Conservation (phyloP, 345 rosid species). For the Salix exigua region DNA sequence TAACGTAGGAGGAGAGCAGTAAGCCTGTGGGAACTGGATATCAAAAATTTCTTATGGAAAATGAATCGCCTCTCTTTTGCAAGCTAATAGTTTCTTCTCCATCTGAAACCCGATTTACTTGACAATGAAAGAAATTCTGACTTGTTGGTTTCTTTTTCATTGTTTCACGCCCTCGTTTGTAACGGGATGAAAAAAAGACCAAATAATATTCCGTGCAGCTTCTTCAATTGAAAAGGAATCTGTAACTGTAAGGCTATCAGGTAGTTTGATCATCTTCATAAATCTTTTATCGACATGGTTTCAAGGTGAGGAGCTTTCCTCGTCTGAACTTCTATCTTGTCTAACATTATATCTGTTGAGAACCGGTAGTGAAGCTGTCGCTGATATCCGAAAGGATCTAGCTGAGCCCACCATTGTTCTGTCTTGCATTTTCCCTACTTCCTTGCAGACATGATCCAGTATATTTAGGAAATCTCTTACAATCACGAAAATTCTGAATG, state of each 20-base stretch:
- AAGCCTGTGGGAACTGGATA: neutral
- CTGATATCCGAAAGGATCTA: constrained; percentile 77
- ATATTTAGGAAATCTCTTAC: constrained; percentile 79
- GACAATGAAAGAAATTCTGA: neutral
- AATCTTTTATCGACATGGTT: constrained; percentile 13
- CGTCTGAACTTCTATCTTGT: constrained; percentile 71
- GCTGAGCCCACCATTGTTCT: constrained; percentile 70
- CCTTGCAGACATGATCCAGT: constrained; percentile 92
- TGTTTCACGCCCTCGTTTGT: neutral
- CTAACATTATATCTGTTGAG: constrained; percentile 61
- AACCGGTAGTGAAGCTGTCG: constrained; percentile 75
- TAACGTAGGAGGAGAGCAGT: neutral
- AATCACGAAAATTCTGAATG: constrained; percentile 78
- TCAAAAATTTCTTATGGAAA: constrained; percentile 1
- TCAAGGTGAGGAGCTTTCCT: constrained; percentile 78
- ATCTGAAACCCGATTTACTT: neutral
- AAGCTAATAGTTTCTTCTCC: neutral
- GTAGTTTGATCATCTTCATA: neutral
- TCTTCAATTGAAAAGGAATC: neutral
- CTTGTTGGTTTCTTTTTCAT: neutral
- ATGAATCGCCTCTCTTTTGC: too few species aligned
- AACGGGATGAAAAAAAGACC: neutral
- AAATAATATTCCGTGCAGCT: neutral
- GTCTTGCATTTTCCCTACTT: constrained; percentile 84
- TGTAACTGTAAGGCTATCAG: neutral